phyloP scores from a whole-genome alignment of 495 filamentous ascomycete genomes.

The Trichocladium antarcticum region DNA sequence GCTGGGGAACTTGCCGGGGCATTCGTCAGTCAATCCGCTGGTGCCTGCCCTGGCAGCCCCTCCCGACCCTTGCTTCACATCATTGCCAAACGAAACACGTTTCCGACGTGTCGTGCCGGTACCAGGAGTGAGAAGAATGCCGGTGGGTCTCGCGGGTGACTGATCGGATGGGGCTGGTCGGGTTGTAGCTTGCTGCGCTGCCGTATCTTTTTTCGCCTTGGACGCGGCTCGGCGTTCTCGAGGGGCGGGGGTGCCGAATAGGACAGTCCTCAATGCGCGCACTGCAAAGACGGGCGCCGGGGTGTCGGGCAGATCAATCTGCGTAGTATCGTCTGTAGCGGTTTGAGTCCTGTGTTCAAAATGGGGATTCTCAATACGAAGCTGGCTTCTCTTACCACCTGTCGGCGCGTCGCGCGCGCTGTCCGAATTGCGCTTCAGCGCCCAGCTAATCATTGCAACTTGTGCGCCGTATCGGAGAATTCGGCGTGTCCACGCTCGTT shows the following conservation, averaged over 20 bases:
- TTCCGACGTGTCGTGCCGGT: constrained; percentile 68
- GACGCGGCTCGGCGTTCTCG: constrained; percentile 18
- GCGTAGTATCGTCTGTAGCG: constrained; percentile 33
- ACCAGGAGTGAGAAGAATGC: constrained; percentile 82
- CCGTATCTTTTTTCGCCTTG: constrained; percentile 16
- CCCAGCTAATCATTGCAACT: constrained; percentile 46
- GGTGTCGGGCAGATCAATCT: constrained; percentile 69
- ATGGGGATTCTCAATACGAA: background rate
- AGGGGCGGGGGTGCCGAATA: constrained; percentile 73
- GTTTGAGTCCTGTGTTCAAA: background rate
- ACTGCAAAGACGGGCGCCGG: constrained; percentile 90
- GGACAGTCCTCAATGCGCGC: constrained; percentile 78
- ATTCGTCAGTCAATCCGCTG: constrained; percentile 41
- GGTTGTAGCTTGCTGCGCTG: constrained; percentile 13
- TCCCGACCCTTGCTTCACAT: constrained; percentile 37
- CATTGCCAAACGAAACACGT: constrained; percentile 74
- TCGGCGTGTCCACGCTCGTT: background rate
- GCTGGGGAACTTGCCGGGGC: constrained; percentile 51
- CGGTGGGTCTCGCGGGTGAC: constrained; percentile 36
- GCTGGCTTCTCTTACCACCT: constrained; percentile 10
- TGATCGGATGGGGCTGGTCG: constrained; percentile 9
- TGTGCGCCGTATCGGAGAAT: background rate
- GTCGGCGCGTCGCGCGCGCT: constrained; percentile 24
- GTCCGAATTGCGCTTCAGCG: constrained; percentile 34
- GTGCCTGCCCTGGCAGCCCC: constrained; percentile 29